phyloP scores from a whole-genome alignment of 2,329 filamentous ascomycete genomes.

The Coniosporium tulheliwenetii region DNA sequence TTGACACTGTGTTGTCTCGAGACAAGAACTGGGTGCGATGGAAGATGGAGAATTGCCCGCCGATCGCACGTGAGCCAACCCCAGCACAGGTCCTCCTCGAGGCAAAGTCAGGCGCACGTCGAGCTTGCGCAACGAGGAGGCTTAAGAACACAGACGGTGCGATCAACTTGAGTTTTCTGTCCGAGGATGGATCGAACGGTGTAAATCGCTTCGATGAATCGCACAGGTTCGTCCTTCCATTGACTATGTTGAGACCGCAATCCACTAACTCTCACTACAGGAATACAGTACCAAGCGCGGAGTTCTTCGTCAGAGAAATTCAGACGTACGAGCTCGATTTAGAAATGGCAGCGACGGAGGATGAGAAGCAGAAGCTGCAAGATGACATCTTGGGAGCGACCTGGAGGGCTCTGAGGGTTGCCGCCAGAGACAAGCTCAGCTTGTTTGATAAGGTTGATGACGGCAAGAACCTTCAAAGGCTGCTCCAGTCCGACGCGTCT shows the following conservation, averaged over 20 bases:
- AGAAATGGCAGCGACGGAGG: slow-evolving; percentile 56
- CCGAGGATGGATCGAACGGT: slow-evolving; percentile 45
- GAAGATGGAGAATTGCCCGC: slow-evolving; percentile 88
- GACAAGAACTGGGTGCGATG: slow-evolving; percentile 99
- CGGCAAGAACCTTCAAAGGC: slow-evolving; percentile 48
- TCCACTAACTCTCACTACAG: slow-evolving; percentile 21
- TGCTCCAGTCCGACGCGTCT: slow-evolving; percentile 21
- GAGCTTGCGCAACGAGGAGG: slow-evolving; percentile 54
- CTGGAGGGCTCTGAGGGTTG: slow-evolving; percentile 77
- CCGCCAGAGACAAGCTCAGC: slow-evolving; percentile 56
- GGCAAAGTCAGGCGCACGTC: slow-evolving; percentile 50
- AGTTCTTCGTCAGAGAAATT: slow-evolving; percentile 57
- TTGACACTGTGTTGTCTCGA: slow-evolving; percentile 84
- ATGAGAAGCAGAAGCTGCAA: slow-evolving; percentile 41
- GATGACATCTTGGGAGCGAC: slow-evolving; percentile 74
- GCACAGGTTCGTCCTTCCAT: slow-evolving; percentile 27
- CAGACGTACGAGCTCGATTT: slow-evolving; percentile 72
- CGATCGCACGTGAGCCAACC: slow-evolving; percentile 64
- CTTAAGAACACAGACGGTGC: slow-evolving; percentile 51
- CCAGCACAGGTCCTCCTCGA: slow-evolving; percentile 52
- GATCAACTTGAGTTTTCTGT: slow-evolving; percentile 65
- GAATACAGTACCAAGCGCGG: slow-evolving; percentile 53
- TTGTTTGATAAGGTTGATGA: slow-evolving; percentile 81
- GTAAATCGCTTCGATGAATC: slow-evolving; percentile 55
- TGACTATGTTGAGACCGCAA: background rate